These are phyloP conservation scores for Coemansia sp. DNA, from an alignment of 192 early-diverging fungal genomes.

Conservation along the genomic window DNA sequence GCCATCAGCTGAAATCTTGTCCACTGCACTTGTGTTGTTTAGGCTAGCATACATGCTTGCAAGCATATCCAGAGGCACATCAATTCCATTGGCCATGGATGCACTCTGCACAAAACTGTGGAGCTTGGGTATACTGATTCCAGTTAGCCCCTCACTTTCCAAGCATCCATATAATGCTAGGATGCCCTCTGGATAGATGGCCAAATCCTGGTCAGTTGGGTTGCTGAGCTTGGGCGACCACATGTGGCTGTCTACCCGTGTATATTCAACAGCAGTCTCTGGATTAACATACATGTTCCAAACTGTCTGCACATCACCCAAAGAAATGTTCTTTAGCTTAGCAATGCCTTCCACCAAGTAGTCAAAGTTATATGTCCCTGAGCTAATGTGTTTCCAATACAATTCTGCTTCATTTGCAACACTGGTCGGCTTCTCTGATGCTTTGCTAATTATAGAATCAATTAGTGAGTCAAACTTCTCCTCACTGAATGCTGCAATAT, in stretches of 20 bases:
- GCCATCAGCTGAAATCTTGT: not conserved
- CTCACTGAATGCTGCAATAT: not conserved
- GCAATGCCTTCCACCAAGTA: not conserved
- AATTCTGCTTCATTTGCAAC: not conserved
- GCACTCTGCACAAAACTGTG: not conserved
- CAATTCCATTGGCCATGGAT: not conserved
- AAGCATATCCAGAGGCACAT: not conserved
- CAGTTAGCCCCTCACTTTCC: too few species aligned
- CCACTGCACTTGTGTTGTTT: not conserved
- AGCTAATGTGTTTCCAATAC: not conserved
- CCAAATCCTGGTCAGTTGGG: constrained; percentile 2
- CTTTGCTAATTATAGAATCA: not conserved
- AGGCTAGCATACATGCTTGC: not conserved
- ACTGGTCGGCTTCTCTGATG: not conserved
- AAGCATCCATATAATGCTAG: not conserved
- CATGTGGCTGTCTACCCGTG: constrained; percentile 15
- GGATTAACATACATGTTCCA: constrained; percentile 29
- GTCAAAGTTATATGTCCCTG: not conserved
- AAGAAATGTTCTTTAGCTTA: not conserved
- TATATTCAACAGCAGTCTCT: constrained; percentile 18
- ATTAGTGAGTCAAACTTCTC: constrained; percentile 61
- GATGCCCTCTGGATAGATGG: not conserved
- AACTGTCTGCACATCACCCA: constrained; percentile 10
- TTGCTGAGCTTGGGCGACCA: constrained; percentile 10
- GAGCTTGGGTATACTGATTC: too few species aligned